Conservation (phyloP, 2,329 filamentous ascomycete genomes). For the Blastomyces gilchristii region DNA sequence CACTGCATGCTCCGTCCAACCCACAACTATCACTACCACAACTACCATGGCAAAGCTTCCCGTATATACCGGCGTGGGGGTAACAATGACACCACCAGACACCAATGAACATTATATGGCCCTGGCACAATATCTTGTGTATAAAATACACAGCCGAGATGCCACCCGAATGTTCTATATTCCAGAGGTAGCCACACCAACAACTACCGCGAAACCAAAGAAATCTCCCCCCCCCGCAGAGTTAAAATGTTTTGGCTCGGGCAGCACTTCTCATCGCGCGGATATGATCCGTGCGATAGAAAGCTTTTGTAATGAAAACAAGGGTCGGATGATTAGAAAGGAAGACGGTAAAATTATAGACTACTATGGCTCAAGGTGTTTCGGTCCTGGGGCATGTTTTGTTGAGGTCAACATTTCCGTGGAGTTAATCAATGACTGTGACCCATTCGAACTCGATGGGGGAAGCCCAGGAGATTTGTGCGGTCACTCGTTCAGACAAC, state of each 20-base stretch:
- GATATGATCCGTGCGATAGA: not conserved
- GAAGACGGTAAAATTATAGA: not conserved
- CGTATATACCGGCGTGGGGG: not conserved
- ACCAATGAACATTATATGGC: not conserved
- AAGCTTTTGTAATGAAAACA: not conserved
- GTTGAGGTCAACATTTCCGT: not conserved
- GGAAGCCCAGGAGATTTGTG: not conserved
- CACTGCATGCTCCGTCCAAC: not conserved
- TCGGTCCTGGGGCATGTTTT: not conserved
- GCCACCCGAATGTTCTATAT: not conserved
- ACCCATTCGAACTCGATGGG: not conserved
- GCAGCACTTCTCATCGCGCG: not conserved
- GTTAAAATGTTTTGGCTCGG: not conserved
- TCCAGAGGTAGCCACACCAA: not conserved
- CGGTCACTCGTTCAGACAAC: not conserved
- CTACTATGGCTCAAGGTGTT: not conserved
- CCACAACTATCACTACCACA: conserved; percentile 5
- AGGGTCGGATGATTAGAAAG: not conserved
- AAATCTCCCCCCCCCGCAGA: not conserved
- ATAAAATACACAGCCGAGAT: conserved; percentile 1
- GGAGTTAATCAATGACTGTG: conserved; percentile 2
- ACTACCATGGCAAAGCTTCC: not conserved
- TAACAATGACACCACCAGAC: not conserved
- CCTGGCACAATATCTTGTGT: not conserved
- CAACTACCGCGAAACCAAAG: not conserved